Conservation (phyloP, 192 early-diverging fungal species). For the Obelidium mucronatum region DNA sequence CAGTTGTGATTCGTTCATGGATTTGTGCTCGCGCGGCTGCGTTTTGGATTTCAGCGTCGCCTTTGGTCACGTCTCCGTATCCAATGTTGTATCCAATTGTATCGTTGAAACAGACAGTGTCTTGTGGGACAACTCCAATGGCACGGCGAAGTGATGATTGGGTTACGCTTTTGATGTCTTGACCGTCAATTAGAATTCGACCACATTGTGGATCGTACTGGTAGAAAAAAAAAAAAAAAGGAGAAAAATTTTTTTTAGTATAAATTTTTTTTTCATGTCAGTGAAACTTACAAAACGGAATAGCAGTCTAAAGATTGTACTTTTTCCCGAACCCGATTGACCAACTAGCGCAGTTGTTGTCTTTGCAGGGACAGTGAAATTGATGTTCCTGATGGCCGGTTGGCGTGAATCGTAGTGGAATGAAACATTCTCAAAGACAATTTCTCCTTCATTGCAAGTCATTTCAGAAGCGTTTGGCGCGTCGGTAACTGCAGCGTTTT, state of each 20-base stretch:
- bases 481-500: slow-evolving; percentile 71
- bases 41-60: slow-evolving; percentile 57
- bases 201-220: slow-evolving; percentile 83
- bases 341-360: slow-evolving; percentile 82
- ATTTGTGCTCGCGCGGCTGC: slow-evolving; percentile 83
- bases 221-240: slow-evolving; percentile 41
- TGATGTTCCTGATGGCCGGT: slow-evolving; percentile 68
- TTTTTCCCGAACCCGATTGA: slow-evolving; percentile 74
- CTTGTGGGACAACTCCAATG: slow-evolving; percentile 93
- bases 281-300: slow-evolving; percentile 39
- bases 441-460: slow-evolving; percentile 62
- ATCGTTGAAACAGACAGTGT: slow-evolving; percentile 97
- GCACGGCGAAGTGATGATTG: slow-evolving; percentile 78
- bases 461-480: slow-evolving; percentile 65
- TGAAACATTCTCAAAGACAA: slow-evolving; percentile 76
- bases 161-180: slow-evolving; percentile 55
- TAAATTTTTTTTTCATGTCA: slow-evolving; percentile 47
- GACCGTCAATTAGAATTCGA: slow-evolving; percentile 87
- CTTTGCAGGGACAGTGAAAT: slow-evolving; percentile 73
- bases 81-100: slow-evolving; percentile 94
- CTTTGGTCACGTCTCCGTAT: slow-evolving; percentile 56
- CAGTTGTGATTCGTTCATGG: slow-evolving; percentile 74
- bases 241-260: slow-evolving; percentile 61
- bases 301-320: slow-evolving; percentile 47
- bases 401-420: slow-evolving; percentile 79